Evolutionary conservation across 805 yeast genomes (phyloP).

Genomic region (Yarrowia sp.): DNA sequence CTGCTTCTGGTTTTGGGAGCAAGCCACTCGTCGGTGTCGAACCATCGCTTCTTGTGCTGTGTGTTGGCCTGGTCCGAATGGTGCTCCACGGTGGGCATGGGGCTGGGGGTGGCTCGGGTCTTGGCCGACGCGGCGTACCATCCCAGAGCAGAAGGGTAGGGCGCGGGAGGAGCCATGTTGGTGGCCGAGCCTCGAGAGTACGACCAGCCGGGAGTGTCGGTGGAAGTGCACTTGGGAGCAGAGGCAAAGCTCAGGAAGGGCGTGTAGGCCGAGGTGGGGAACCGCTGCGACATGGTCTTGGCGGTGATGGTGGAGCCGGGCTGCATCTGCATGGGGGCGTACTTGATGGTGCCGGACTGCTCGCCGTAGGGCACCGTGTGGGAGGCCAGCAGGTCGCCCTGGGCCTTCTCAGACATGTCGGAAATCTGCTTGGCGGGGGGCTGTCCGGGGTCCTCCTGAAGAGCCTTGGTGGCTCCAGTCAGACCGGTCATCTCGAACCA

Average conservation of each 20-base stretch:
- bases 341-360: conserved; percentile 81
- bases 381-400: conserved; percentile 57
- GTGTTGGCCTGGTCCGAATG: conserved; percentile 28
- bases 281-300: conserved; percentile 58
- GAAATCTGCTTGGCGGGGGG: conserved; percentile 55
- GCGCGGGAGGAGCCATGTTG: conserved; percentile 68
- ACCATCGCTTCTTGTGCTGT: conserved; percentile 36
- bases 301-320: conserved; percentile 76
- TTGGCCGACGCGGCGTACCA: conserved; percentile 43
- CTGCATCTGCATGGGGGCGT: conserved; percentile 92
- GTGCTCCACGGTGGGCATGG: conserved; percentile 26
- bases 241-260: conserved; percentile 58
- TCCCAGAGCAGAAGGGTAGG: conserved; percentile 43
- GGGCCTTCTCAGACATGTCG: conserved; percentile 52
- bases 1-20: conserved; percentile 31
- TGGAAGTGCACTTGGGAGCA: conserved; percentile 61
- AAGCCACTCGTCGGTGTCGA: conserved; percentile 32
- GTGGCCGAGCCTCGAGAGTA: conserved; percentile 66
- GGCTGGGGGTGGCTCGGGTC: conserved; percentile 33
- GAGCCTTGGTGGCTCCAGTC: conserved; percentile 63
- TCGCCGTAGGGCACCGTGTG: conserved; percentile 72
- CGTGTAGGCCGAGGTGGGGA: conserved; percentile 71
- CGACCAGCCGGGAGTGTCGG: conserved; percentile 86
- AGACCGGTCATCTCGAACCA: conserved; percentile 73
- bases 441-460: conserved; percentile 57